Conservation (phyloP, 148 eudicot species). For the Suaeda aralocaspica region DNA sequence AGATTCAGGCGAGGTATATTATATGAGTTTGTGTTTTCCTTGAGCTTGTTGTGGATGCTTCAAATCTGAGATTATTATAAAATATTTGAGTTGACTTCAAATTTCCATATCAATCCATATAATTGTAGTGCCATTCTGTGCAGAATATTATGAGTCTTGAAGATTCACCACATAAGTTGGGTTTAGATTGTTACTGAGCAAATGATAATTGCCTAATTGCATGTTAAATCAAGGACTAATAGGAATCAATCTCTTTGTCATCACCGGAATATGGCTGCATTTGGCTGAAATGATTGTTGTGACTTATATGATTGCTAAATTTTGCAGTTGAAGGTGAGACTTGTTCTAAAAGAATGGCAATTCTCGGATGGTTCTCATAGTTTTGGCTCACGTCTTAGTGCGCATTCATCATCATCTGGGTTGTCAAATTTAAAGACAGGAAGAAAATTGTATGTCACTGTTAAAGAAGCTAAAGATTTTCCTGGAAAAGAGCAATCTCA, state of each 20-base stretch:
- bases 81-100: neutral
- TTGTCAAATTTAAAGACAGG: constrained; percentile 64
- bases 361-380: constrained; percentile 81
- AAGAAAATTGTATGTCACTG: constrained; percentile 66
- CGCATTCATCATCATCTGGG: constrained; percentile 47
- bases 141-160: neutral
- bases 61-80: neutral
- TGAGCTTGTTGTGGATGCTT: neutral
- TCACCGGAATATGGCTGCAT: neutral
- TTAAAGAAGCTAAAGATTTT: constrained; percentile 75
- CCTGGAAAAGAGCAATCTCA: constrained; percentile 59
- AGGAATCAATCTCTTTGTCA: neutral
- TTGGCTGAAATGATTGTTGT: no score
- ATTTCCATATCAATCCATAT: neutral
- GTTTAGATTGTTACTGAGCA: neutral
- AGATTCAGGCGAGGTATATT: constrained; percentile 66
- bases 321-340: constrained; percentile 76
- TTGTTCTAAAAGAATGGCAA: constrained; percentile 89
- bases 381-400: constrained; percentile 32
- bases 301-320: neutral
- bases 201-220: neutral
- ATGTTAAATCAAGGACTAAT: neutral
- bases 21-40: neutral
- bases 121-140: neutral
- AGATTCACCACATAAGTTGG: neutral